Percentiles rank a stretch among this genome's conserved stretches.
phyloP scores from a whole-genome alignment of 2,329 filamentous ascomycete species.

The Diaporthe sp. region DNA sequence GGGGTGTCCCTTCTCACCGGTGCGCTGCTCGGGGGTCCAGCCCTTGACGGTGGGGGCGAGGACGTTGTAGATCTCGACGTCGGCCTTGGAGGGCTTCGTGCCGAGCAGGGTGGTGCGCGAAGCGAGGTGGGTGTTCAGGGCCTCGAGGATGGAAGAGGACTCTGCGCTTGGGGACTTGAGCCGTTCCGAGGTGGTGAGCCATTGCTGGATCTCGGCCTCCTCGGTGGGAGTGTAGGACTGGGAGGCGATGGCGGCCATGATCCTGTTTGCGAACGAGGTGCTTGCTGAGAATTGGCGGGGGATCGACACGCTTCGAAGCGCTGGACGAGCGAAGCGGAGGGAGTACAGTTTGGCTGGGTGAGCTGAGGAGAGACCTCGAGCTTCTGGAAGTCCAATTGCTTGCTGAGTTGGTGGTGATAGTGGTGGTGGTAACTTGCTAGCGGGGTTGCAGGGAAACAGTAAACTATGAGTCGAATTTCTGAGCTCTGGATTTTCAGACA shows the following conservation, averaged over 20 bases:
- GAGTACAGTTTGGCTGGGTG: constrained; percentile 59
- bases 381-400: background rate
- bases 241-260: constrained; percentile 76
- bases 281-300: constrained; percentile 52
- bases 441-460: background rate
- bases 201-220: constrained; percentile 89
- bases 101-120: constrained; percentile 92
- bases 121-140: constrained; percentile 88
- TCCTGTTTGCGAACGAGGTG: constrained; percentile 61
- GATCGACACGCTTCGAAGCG: constrained; percentile 53
- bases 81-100: constrained; percentile 88
- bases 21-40: constrained; percentile 89
- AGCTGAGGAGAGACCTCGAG: constrained; percentile 37
- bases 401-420: background rate
- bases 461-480: background rate
- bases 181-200: constrained; percentile 83
- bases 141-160: constrained; percentile 77
- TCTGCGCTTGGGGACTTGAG: constrained; percentile 64
- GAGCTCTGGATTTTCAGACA: background rate
- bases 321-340: constrained; percentile 55
- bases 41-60: constrained; percentile 81
- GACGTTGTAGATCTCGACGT: constrained; percentile 85
- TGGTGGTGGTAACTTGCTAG: background rate
- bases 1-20: constrained; percentile 89
- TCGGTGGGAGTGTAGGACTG: constrained; percentile 83